A percentile compares a stretch with the other conserved stretches of the same genome.
Evolutionary conservation across 768 basidiomycete genomes (phyloP).

Genomic region (Psilocybe subaeruginosa): DNA sequence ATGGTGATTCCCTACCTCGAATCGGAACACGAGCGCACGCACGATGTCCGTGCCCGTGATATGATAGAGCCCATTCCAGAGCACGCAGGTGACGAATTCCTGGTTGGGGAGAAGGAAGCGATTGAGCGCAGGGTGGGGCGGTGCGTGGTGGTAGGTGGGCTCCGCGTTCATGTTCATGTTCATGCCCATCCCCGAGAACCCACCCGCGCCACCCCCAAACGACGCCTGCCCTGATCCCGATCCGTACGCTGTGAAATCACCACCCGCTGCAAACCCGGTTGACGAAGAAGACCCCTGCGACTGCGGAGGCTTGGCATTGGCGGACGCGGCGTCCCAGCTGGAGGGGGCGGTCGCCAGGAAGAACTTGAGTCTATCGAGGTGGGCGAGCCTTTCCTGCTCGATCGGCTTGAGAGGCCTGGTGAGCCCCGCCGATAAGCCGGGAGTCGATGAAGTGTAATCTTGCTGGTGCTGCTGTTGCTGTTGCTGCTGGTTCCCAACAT

Average conservation of each 20-base stretch:
- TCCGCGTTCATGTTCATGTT: conserved; percentile 13
- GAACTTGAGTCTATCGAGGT: conserved; percentile 84
- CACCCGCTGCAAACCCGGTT: conserved; percentile 8
- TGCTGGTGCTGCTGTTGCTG: background rate
- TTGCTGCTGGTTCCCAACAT: background rate
- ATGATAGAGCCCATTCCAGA: conserved; percentile 91
- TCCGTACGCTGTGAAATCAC: conserved; percentile 4
- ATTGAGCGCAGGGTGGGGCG: conserved; percentile 79
- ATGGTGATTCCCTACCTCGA: conserved; percentile 56
- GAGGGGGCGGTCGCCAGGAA: conserved; percentile 87
- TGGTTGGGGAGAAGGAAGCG: conserved; percentile 87
- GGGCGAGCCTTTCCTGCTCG: conserved; percentile 73
- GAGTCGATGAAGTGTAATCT: conserved; percentile 21
- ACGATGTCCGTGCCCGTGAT: conserved; percentile 98
- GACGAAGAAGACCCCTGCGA: conserved; percentile 22
- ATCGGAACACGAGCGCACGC: conserved; percentile 90
- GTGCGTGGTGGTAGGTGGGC: conserved; percentile 43
- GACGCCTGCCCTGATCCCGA: background rate
- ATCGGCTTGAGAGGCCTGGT: conserved; percentile 60
- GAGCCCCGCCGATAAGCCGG: conserved; percentile 43
- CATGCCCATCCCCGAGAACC: conserved; percentile 19
- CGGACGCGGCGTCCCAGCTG: conserved; percentile 57
- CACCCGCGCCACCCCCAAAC: conserved; percentile 8
- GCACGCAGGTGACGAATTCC: conserved; percentile 88
- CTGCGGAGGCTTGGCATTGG: conserved; percentile 32